phyloP scores from a whole-genome alignment of 192 early-diverging fungal species.

The Phycomyces nitens region DNA sequence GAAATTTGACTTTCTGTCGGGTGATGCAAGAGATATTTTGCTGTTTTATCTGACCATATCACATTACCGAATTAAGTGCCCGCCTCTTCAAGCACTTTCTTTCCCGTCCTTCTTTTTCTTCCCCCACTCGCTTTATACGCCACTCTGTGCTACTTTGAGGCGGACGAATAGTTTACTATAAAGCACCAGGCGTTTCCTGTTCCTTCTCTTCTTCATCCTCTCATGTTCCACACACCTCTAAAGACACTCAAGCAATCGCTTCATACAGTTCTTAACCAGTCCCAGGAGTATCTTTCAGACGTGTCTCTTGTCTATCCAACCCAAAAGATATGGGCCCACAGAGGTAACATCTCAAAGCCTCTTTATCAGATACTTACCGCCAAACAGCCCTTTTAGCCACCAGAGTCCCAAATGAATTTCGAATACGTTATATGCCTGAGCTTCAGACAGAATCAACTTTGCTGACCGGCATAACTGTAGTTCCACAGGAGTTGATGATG shows the following conservation, averaged over 20 bases:
- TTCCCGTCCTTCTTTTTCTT: conserved; percentile 1
- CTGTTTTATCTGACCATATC: not conserved
- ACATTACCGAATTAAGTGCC: not conserved
- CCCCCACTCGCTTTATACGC: not conserved
- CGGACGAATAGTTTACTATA: not conserved
- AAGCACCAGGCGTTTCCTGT: not conserved
- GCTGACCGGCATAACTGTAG: not conserved
- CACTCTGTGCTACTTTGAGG: not conserved
- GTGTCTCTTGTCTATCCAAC: conserved; percentile 20
- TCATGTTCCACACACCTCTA: conserved; percentile 23
- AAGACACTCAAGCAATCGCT: conserved; percentile 18
- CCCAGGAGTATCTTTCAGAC: conserved; percentile 29
- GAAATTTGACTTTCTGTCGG: too few relatives aligned
- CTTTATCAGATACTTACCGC: not conserved
- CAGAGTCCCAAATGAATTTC: conserved; percentile 5
- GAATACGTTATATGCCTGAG: not conserved
- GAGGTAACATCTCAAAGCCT: conserved; percentile 17
- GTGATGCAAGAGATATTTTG: too few relatives aligned
- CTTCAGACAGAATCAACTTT: not conserved
- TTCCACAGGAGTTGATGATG: not conserved
- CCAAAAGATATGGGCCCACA: conserved; percentile 22
- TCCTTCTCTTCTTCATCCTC: not conserved
- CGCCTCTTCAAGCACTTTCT: not conserved
- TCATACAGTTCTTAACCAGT: conserved; percentile 14
- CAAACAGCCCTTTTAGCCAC: not conserved